Evolutionary conservation across 441 rosid genomes (phyloP), one percentile per base, ranked within the genome.

Genomic region (Bruguiera hainesii): DNA sequence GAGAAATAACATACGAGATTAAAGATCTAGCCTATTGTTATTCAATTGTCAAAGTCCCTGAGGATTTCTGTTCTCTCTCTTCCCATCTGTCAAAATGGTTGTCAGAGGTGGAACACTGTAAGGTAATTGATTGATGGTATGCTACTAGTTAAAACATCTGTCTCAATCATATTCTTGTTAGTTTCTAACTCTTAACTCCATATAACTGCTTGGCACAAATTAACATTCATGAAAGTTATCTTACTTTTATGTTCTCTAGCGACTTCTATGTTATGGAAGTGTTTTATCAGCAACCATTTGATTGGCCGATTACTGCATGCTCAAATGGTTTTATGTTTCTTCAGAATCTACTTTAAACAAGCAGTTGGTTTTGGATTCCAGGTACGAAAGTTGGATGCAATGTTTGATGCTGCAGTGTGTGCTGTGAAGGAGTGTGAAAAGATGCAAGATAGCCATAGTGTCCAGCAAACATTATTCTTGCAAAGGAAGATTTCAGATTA

Each of bases 1-100:
- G 97, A 70, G 96, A 94, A 82, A 82, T 94, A 77, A 87, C 90
- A 50, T 94, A 88, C 49, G 93, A 88, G 73, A 48, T 74, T 72
- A 94, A 88, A 83, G 97, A 94, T 75, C 86, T 87, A 3, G 97
- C 97, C 65, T 89, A 74, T 73, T 94, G 90, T 80, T 94, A 84
- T 81, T 82, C 78, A 64, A 73, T 88, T 66, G 70, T 79, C 71
- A 60, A 87, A 63, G 63, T 73, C 65, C 99, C 98, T 28, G 66
- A 48, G 69, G 89, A 91, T 56, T 76, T 91, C 53, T 85, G 89
- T 71, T 82, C 83, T 33, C 84, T 89, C 73, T 82, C 94, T 13
- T 81, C 77, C 65, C 81, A 81, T 56, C 84, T 91, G 70, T 83
- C 97, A 50, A 86, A 79, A 72, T 94, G 99, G 99, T 80, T 94